Evolutionary conservation across 805 yeast genomes (phyloP).

Genomic region (Candida xiaguanensis): DNA sequence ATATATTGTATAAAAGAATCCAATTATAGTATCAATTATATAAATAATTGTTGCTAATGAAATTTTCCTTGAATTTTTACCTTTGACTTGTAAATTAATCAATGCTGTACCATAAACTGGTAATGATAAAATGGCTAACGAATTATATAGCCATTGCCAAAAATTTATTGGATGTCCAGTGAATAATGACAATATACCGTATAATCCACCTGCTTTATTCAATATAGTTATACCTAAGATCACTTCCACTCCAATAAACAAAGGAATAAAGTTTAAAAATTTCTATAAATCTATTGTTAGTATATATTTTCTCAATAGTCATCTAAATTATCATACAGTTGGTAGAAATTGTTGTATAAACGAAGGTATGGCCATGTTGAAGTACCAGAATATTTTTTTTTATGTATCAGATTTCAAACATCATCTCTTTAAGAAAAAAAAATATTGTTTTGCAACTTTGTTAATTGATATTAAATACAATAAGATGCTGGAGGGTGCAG

Average conservation of each 20-base stretch:
- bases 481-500: too few species aligned
- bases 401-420: not conserved
- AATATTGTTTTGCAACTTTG: not conserved
- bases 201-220: conserved; percentile 86
- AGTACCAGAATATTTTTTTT: not conserved
- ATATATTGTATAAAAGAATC: conserved; percentile 66
- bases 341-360: conserved; percentile 14
- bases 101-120: conserved; percentile 67
- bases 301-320: not conserved
- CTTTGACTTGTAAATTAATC: conserved; percentile 27
- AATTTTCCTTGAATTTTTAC: conserved; percentile 56
- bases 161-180: conserved; percentile 85
- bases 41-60: conserved; percentile 64
- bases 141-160: conserved; percentile 78
- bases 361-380: conserved; percentile 7
- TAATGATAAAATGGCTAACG: conserved; percentile 58
- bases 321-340: conserved; percentile 14
- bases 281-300: conserved; percentile 27
- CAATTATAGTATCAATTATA: conserved; percentile 61
- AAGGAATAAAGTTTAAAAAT: conserved; percentile 70
- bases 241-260: conserved; percentile 84
- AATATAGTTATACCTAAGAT: conserved; percentile 71
- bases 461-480: too few species aligned
- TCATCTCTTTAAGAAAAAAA: not conserved
- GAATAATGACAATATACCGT: conserved; percentile 79